Base-by-base conservation (phyloP, 2,329 filamentous ascomycete species). In the Leptographium wingfieldii region DNA sequence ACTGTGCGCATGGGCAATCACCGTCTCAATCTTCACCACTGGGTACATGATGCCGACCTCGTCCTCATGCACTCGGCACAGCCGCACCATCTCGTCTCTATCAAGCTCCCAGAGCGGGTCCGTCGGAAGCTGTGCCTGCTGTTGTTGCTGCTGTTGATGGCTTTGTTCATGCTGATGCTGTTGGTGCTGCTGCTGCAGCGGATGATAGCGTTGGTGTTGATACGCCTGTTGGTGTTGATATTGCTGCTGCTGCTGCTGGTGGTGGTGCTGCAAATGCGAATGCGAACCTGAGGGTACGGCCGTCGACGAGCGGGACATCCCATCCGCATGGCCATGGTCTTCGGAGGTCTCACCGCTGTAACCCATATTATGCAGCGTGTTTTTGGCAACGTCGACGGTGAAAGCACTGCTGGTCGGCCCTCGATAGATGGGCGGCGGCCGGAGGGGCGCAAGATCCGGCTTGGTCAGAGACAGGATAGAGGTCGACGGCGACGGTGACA, bases 11-110 rank as follows among this genome's bases (percentile, higher is more conserved):
- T 95, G 88, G 6, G 77, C 76, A 46, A 88, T 84, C 48, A 95
- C 76, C 51, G 79, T 79, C 51, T 87, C 82, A 43, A 95, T 87
- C 65, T 89, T 82, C 55, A 95, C 72, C 4, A 96, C 82, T 0
- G 92, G 92, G 70, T 95, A 96, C 90, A 96, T 95, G 67, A 92
- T 82, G 52, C 90, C 90, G 67, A 95, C 86, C 69, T 96, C 92
- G 67, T 96, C 91, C 65, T 95, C 88, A 68, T 94, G 92, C 0
- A 95, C 76, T 16, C 82, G 79, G 65, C 89, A 90, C 16, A 96
- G 74, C 1, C 90, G 83, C 25, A 92, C 71, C 67, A 94, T 89
- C 68, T 96, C 91, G 43, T 91, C 84, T 67, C 86, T 85, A 59
- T 82, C 81, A 56, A 95, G 81, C 9, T 84, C 79, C 83, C 90